Evolutionary conservation across 495 filamentous ascomycete genomes (phyloP).

Genomic region (Evernia prunastri): DNA sequence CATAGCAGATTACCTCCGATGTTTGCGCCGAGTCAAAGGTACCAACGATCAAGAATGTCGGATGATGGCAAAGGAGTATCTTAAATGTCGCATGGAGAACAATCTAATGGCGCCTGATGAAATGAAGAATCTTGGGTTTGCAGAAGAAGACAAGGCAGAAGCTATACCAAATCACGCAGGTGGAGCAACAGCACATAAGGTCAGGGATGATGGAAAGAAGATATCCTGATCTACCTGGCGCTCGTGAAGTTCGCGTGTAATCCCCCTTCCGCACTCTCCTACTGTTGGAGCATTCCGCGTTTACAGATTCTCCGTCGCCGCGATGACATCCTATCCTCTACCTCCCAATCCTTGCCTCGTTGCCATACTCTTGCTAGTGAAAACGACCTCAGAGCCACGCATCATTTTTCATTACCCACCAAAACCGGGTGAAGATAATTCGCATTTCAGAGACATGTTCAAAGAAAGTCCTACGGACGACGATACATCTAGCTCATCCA

Average conservation of each 20-base stretch:
- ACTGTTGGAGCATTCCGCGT: neutral
- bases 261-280: neutral
- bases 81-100: slow-evolving; percentile 93
- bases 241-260: no score
- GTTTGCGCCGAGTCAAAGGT: slow-evolving; percentile 72
- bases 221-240: neutral
- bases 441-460: slow-evolving; percentile 20
- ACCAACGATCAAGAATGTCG: slow-evolving; percentile 83
- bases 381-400: slow-evolving; percentile 70
- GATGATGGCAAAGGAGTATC: slow-evolving; percentile 75
- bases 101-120: slow-evolving; percentile 94
- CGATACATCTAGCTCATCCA: slow-evolving; percentile 23
- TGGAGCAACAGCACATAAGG: slow-evolving; percentile 12
- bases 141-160: slow-evolving; percentile 43
- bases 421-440: slow-evolving; percentile 40
- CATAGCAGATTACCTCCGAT: slow-evolving; percentile 75
- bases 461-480: slow-evolving; percentile 7
- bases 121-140: slow-evolving; percentile 85
- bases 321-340: slow-evolving; percentile 45
- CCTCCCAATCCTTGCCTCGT: slow-evolving; percentile 60
- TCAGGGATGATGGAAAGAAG: slow-evolving; percentile 20
- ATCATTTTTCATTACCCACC: slow-evolving; percentile 92
- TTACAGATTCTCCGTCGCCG: neutral
- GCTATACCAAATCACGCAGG: slow-evolving; percentile 9
- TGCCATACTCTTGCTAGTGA: slow-evolving; percentile 72